Evolutionary conservation across 345 rosid genomes (phyloP), one percentile per base, ranked within the genome.

Genomic region (Euclidium syriacum): DNA sequence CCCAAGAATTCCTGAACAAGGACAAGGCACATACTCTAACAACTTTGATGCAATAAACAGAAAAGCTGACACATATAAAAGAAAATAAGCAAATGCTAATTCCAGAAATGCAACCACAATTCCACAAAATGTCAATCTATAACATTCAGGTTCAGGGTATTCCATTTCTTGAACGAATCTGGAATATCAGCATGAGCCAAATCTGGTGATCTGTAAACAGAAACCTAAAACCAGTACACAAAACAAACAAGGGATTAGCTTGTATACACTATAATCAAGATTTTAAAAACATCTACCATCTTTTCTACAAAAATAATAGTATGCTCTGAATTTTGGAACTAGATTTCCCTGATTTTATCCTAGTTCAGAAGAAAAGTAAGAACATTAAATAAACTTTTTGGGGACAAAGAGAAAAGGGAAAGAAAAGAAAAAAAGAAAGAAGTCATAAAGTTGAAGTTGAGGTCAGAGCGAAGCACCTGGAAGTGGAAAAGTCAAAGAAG

Each of bases 71-170:
- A 42, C 75, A 55, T 83, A 89, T 2, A 92, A 74, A 57, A 89
- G 85, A 58, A 77, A 49, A 67, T 75, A 81, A 61, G 86, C 85
- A 67, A 92, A 33, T 24, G 67, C 61, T 39, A 92, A 85, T 62
- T 87, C 86, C 26, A 89, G 56, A 72, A 83, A 89, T 22, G 81
- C 91, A 52, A 80, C 71, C 2, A 81, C 60, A 30, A 89, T 65
- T 54, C 75, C 86, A 49, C 46, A 8, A 30, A 80, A 73, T 10
- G 91, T 82, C 83, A 88, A 81, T 19, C 78, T 49, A 33, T 64
- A 44, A 56, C 49, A 19, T 67, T 68, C 73, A n/a, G n/a, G n/a
- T n/a, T 78, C 83, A 32, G 33, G 68, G 47, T 72, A 50, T 52
- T 53, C 88, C 70, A 64, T 71, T 19, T 25, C 56, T 66, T 46